Evolutionary conservation across 768 basidiomycete genomes (phyloP), one percentile per base, ranked within the genome.

Genomic region (Lentinula edodes): DNA sequence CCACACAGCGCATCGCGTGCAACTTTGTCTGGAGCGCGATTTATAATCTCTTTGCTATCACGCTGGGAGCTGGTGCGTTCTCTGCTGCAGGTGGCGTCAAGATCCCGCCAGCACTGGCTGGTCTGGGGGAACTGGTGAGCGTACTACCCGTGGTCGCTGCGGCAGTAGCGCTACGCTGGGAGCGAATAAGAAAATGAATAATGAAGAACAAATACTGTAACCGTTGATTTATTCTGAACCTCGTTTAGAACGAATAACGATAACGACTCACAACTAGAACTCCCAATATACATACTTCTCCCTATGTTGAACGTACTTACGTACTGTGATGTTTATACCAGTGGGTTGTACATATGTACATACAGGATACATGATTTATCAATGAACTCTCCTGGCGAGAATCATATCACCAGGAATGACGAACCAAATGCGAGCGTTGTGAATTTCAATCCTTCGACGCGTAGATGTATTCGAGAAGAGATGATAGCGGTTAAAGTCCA

Each of bases 51-150:
- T 71, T 76, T 34, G 77, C 80, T 56, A 66, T 83, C 15, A 71
- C 83, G 12, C 74, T 84, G 45, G 82, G 82, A 5, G 77, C 78
- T 1, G 83, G 83, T 10, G 80, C 74, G 46, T 79, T 84, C 64
- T 39, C 38, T 39, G 38, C 38, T 13, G 38, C 38, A 9, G 72
- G 79, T 35, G 61, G 70, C 50, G 68, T 72, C 34, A 64, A 74
- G 39, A 71, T 80, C 41, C 71, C 73, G 34, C 78, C 78, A 12
- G 73, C 73, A 60, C 79, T 75, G 66, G 78, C 78, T 2, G 78
- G 76, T 10, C 59, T 80, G 52, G 78, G 78, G 12, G 78, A 80
- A 69, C 60, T 79, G 43, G 76, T 78, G 28, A 76, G 75, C 58
- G 70, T 80, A 13, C 13, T 39, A 13, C 38, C 38, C 3, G 38